Conservation (phyloP, 2,329 filamentous ascomycete genomes). For the Trichoderma simmonsii region DNA sequence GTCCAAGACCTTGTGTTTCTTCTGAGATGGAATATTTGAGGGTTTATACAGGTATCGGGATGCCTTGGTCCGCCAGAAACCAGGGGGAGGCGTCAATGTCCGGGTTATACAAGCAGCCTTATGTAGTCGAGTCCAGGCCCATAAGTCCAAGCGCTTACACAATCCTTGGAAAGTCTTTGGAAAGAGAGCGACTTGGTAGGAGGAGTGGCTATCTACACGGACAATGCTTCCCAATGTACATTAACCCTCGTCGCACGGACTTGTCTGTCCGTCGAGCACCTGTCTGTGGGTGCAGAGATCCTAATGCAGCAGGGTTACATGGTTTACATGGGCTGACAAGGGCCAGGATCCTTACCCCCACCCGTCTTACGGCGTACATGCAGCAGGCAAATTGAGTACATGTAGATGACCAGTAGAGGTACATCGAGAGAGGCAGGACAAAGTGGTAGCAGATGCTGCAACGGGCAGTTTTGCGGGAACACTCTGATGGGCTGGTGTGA, state of each 20-base stretch:
- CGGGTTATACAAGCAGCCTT: not conserved
- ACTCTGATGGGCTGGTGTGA: not conserved
- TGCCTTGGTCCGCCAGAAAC: not conserved
- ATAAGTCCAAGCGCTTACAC: not conserved
- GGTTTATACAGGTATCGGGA: not conserved
- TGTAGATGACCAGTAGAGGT: not conserved
- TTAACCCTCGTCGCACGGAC: not conserved
- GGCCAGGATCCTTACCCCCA: not conserved
- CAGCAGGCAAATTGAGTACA: not conserved
- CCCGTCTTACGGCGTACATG: not conserved
- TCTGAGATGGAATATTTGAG: not conserved
- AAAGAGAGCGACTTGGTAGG: not conserved
- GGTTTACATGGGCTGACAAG: not conserved
- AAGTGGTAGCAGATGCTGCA: not conserved
- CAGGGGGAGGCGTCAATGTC: not conserved
- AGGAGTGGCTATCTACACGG: not conserved
- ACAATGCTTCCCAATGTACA: not conserved
- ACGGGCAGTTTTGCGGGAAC: not conserved
- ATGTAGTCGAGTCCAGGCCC: not conserved
- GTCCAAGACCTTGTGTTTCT: not conserved
- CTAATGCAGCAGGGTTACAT: not conserved
- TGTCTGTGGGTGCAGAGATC: not conserved
- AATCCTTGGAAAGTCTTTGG: not conserved
- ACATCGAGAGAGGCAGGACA: not conserved
- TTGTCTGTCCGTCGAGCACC: not conserved